A percentile compares a stretch with the other conserved stretches of the same genome.
Evolutionary conservation across 495 filamentous ascomycete genomes (phyloP).

Genomic region (Parathielavia appendiculata): DNA sequence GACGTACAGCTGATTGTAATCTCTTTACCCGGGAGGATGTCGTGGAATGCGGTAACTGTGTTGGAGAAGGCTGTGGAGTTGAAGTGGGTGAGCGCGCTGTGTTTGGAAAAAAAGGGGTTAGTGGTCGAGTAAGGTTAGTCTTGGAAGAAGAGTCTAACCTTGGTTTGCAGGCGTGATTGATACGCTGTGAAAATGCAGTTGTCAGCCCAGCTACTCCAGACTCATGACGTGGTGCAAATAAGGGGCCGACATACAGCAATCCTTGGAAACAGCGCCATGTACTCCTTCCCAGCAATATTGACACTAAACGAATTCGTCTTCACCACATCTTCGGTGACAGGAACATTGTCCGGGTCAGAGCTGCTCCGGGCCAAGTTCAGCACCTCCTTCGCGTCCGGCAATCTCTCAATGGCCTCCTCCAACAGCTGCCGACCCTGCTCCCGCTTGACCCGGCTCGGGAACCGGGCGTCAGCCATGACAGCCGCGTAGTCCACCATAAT

Average conservation of each 20-base stretch:
- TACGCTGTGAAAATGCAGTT: slow-evolving; percentile 16
- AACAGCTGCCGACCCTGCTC: slow-evolving; percentile 26
- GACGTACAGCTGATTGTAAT: slow-evolving; percentile 36
- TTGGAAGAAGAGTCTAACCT: slow-evolving; percentile 21
- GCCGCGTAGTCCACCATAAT: slow-evolving; percentile 31
- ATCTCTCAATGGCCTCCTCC: slow-evolving; percentile 23
- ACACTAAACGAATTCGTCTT: slow-evolving; percentile 33
- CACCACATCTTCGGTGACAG: slow-evolving; percentile 31
- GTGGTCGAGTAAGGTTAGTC: too few species aligned
- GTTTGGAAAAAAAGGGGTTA: neutral
- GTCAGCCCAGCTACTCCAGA: neutral
- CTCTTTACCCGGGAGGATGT: slow-evolving; percentile 34
- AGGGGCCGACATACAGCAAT: slow-evolving; percentile 18
- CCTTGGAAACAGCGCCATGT: slow-evolving; percentile 25
- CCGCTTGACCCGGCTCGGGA: slow-evolving; percentile 23
- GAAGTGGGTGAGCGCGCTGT: slow-evolving; percentile 32
- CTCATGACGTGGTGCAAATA: too few species aligned
- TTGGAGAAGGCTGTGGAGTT: slow-evolving; percentile 29
- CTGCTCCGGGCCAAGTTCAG: slow-evolving; percentile 31
- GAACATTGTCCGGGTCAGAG: slow-evolving; percentile 17
- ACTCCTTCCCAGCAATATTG: slow-evolving; percentile 10
- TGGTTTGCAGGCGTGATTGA: slow-evolving; percentile 38
- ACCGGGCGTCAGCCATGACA: slow-evolving; percentile 26
- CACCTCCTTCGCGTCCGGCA: slow-evolving; percentile 26
- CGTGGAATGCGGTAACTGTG: slow-evolving; percentile 29